Base-by-base conservation (phyloP, 345 rosid species). In the Diplotaxis tenuifolia region DNA sequence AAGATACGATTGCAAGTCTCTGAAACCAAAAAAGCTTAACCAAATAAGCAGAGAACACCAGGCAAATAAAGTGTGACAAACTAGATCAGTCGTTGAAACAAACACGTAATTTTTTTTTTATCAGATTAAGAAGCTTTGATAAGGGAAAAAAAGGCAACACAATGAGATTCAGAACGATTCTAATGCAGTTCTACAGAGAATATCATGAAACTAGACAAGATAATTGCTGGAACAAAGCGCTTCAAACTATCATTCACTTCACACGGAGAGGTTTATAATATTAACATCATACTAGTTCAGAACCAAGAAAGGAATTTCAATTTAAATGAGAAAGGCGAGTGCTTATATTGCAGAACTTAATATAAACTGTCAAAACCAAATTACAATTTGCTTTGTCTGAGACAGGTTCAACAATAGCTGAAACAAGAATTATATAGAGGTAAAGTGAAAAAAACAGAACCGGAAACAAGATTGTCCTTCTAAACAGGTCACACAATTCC, bases 1-100 rank as follows among this genome's bases (percentile, higher is more conserved):
- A 63, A 89, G 95, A 83, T 96, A 96, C 18, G 99, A 84, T 81
- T 96, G 96, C 93, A 90, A 80, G 83, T 92, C 99, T 75, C 99
- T 96, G 96, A 71, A 86, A 81, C 50, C 68, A 75, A 76, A 23
- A 20, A 78, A 72, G 54, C 9, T 28, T 58, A 66, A 67, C 8
- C 32, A 40, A 10, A 68, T 5, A 47, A 67, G 68, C 31, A 58
- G 5, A 54, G 38, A 12, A 9, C 60, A 42, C 12, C 61, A 69
- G 9, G 71, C 61, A 76, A 57, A 32, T 15, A 70, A 64, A 31
- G 57, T 9, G 53, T 62, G 71, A 70, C 67, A 47, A 5, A 23
- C 11, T 3, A 6, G 58, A 38, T 5, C 1, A 50, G 47, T 52
- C 18, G 52, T 49, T 63, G 62, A 64, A 31, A 53, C 36, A 32